phyloP scores from a whole-genome alignment of 169 alveolate species.

The Amoebophrya sp. region DNA sequence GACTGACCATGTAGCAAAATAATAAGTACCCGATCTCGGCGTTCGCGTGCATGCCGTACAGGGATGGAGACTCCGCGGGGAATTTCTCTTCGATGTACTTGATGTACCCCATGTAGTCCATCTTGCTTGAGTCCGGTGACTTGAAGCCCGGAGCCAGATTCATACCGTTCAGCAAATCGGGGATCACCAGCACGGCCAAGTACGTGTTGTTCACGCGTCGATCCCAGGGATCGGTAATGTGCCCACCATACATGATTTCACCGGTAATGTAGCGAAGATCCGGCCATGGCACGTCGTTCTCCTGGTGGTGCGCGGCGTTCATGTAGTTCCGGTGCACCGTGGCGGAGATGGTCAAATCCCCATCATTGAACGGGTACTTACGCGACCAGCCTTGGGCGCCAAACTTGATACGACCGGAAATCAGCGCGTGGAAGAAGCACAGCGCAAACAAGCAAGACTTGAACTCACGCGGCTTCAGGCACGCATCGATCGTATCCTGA shows the following conservation, averaged over 20 bases:
- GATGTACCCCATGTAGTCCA: conserved; percentile 76
- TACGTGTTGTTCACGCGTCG: conserved; percentile 90
- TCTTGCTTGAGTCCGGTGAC: conserved; percentile 88
- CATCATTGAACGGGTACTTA: conserved; percentile 90
- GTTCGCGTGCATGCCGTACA: conserved; percentile 90
- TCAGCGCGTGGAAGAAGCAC: conserved; percentile 90
- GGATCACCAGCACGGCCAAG: conserved; percentile 73
- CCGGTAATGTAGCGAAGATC: conserved; percentile 91
- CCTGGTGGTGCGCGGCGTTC: conserved; percentile 55
- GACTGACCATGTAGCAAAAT: too few relatives aligned
- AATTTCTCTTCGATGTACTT: conserved; percentile 87
- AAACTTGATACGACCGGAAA: conserved; percentile 90
- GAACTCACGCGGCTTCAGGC: conserved; percentile 79
- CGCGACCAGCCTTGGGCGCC: conserved; percentile 94
- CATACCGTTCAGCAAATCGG: conserved; percentile 75
- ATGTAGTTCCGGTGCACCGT: conserved; percentile 72
- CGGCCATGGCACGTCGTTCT: conserved; percentile 87
- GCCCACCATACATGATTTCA: conserved; percentile 97
- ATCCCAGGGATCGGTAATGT: conserved; percentile 94
- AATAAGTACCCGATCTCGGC: conserved; percentile 89
- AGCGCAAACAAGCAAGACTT: conserved; percentile 86
- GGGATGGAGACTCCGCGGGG: conserved; percentile 77
- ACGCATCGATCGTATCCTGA: conserved; percentile 61
- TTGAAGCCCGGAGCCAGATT: conserved; percentile 81
- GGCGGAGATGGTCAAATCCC: conserved; percentile 90